Conservation (phyloP, 805 yeast species). For the Wickerhamomyces alni region DNA sequence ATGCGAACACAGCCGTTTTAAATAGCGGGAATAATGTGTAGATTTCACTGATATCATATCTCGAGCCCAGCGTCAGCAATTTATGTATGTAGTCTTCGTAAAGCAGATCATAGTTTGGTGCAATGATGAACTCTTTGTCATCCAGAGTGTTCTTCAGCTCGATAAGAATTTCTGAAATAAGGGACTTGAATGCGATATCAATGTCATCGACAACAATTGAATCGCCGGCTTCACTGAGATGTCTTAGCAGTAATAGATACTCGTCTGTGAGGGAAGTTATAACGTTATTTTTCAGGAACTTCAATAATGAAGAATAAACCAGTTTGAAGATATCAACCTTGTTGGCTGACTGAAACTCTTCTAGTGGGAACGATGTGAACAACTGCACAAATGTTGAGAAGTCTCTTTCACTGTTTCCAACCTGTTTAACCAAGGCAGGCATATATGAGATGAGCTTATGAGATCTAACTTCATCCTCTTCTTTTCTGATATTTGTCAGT, state of each 20-base stretch:
- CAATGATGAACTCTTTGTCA: background rate
- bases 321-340: conserved; percentile 9
- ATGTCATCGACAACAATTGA: conserved; percentile 10
- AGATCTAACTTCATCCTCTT: conserved; percentile 11
- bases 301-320: conserved; percentile 7
- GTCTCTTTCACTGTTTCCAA: conserved; percentile 10
- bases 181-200: conserved; percentile 2
- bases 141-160: background rate
- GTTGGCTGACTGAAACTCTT: conserved; percentile 19
- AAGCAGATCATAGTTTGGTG: conserved; percentile 8
- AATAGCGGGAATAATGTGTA: conserved; percentile 8
- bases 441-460: conserved; percentile 10
- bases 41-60: conserved; percentile 7
- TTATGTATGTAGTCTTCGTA: conserved; percentile 16
- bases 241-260: conserved; percentile 6
- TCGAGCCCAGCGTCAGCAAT: conserved; percentile 12
- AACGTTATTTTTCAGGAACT: conserved; percentile 16
- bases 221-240: conserved; percentile 1
- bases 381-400: conserved; percentile 11
- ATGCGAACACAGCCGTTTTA: conserved; percentile 6
- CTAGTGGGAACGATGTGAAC: conserved; percentile 12
- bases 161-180: conserved; percentile 9
- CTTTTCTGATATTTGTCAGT: conserved; percentile 5
- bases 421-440: conserved; percentile 9
- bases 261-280: conserved; percentile 9